Conservation (phyloP, 805 yeast species). For the Pichia exigua region DNA sequence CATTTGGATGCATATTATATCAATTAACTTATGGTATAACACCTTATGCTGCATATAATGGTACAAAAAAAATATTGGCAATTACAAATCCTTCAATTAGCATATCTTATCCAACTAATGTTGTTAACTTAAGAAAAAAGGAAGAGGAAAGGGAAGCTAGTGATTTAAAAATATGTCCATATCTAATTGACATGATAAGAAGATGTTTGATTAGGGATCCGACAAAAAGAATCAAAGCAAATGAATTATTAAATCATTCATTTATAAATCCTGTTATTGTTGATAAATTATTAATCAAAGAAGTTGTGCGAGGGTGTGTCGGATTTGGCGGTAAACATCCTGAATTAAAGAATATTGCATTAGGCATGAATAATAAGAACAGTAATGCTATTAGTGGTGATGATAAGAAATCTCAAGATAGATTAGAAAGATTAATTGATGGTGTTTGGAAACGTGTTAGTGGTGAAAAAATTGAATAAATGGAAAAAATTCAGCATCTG, state of each 20-base stretch:
- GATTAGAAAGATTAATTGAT: slow-evolving; percentile 31
- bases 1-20: slow-evolving; percentile 91
- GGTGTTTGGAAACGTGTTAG: slow-evolving; percentile 47
- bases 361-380: not conserved
- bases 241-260: slow-evolving; percentile 49
- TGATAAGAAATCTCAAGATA: slow-evolving; percentile 4
- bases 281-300: slow-evolving; percentile 56
- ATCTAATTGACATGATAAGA: slow-evolving; percentile 59
- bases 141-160: not conserved
- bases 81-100: slow-evolving; percentile 78
- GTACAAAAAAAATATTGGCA: slow-evolving; percentile 71
- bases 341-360: slow-evolving; percentile 8
- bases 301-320: slow-evolving; percentile 69
- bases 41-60: slow-evolving; percentile 76
- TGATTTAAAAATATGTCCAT: slow-evolving; percentile 19
- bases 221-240: slow-evolving; percentile 52
- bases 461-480: not conserved
- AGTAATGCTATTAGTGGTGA: not conserved
- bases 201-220: slow-evolving; percentile 71
- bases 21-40: slow-evolving; percentile 94
- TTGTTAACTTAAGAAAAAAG: slow-evolving; percentile 9
- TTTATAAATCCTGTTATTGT: slow-evolving; percentile 73
- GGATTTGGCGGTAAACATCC: slow-evolving; percentile 52
- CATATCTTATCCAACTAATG: slow-evolving; percentile 51
- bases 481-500: not conserved